Percentiles rank a stretch among this genome's conserved stretches.
Evolutionary conservation across 768 basidiomycete species (phyloP).

Genomic region (Pulveroboletus ravenelii): DNA sequence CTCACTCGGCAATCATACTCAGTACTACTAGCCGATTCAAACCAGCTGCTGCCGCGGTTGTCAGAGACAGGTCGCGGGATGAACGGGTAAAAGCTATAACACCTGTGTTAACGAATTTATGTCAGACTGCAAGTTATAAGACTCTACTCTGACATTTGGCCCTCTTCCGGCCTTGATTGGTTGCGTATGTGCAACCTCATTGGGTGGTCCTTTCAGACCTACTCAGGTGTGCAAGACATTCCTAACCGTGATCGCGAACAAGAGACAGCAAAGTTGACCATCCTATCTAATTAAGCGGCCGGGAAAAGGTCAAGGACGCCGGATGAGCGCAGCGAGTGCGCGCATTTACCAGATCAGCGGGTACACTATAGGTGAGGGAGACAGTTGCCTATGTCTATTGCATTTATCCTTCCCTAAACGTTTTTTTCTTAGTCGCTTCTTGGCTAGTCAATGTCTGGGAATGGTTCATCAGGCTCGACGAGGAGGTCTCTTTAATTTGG

Average conservation of each 20-base stretch:
- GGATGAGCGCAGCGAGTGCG: neutral
- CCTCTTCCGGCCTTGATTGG: neutral
- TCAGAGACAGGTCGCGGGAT: neutral
- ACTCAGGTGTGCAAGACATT: neutral
- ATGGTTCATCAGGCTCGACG: conserved; percentile 7
- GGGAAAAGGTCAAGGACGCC: neutral
- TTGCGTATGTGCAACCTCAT: neutral
- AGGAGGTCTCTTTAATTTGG: conserved; percentile 24
- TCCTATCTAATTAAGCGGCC: neutral
- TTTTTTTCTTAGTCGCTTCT: conserved; percentile 7
- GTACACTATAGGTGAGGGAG: conserved; percentile 6
- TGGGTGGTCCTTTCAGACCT: neutral
- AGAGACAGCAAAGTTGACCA: neutral
- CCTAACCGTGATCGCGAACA: neutral
- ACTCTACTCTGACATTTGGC: neutral
- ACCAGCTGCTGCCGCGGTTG: neutral
- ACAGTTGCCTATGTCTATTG: neutral
- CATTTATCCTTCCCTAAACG: no score
- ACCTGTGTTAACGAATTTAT: neutral
- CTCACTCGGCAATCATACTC: neutral
- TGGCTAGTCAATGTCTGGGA: conserved; percentile 19
- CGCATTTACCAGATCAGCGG: conserved; percentile 1
- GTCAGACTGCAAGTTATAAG: neutral
- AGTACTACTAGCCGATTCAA: neutral
- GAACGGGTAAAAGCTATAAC: conserved; percentile 3